Conservation (phyloP, 768 basidiomycete species). For the Mycena haematopus region DNA sequence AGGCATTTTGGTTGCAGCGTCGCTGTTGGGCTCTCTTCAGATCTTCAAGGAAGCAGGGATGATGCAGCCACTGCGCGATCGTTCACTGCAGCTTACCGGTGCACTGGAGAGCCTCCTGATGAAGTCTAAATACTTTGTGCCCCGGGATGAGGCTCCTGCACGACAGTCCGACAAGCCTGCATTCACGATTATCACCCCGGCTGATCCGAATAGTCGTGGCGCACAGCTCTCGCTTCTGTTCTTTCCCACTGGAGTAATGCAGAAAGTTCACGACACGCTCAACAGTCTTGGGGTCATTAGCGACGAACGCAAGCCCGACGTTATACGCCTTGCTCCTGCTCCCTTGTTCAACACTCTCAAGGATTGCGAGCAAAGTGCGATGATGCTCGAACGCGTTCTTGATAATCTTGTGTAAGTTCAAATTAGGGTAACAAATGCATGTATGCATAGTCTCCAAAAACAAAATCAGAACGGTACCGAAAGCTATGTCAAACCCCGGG, state of each 20-base stretch:
- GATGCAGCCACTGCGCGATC: constrained; percentile 68
- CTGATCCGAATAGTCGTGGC: constrained; percentile 69
- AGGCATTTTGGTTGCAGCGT: constrained; percentile 76
- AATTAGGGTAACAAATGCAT: not conserved
- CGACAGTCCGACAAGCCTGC: constrained; percentile 42
- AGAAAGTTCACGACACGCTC: constrained; percentile 65
- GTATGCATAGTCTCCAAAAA: constrained; percentile 9
- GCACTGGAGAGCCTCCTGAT: constrained; percentile 70
- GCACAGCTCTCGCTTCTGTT: constrained; percentile 90
- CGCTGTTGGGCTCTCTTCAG: constrained; percentile 84
- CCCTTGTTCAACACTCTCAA: constrained; percentile 86
- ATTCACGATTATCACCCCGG: constrained; percentile 95
- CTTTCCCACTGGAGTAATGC: constrained; percentile 75
- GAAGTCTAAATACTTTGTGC: constrained; percentile 68
- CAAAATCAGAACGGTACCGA: not conserved
- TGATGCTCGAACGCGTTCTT: constrained; percentile 67
- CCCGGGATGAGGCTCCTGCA: constrained; percentile 41
- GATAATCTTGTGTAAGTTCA: constrained; percentile 29
- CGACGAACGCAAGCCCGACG: constrained; percentile 90
- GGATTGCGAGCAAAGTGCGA: constrained; percentile 78
- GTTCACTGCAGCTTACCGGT: constrained; percentile 74
- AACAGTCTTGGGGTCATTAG: constrained; percentile 81
- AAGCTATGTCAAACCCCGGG: not conserved
- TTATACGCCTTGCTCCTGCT: constrained; percentile 86
- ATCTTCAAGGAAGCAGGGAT: constrained; percentile 82